phyloP scores from a whole-genome alignment of 352 stramenopile species.

The Pythium monospermum region DNA sequence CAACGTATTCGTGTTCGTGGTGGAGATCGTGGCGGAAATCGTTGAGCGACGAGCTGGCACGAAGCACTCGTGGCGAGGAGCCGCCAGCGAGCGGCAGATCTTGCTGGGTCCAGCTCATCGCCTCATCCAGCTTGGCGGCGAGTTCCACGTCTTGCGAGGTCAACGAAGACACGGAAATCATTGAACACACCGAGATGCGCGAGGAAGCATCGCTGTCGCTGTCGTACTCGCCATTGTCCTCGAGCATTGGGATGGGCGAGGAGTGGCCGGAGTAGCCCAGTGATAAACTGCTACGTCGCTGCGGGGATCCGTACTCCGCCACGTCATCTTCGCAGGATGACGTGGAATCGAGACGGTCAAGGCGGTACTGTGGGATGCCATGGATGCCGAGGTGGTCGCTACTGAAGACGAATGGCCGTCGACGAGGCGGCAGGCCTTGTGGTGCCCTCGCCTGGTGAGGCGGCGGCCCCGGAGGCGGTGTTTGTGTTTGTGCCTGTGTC shows the following conservation, averaged over 20 bases:
- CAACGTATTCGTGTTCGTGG: conserved; percentile 8
- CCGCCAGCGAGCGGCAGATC: background rate
- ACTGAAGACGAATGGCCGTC: background rate
- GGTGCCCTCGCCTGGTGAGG: background rate
- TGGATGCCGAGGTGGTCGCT: conserved; percentile 4
- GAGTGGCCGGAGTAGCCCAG: background rate
- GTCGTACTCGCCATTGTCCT: conserved; percentile 4
- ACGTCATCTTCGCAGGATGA: background rate
- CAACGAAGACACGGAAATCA: conserved; percentile 11
- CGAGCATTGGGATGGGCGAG: conserved; percentile 8
- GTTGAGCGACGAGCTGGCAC: conserved; percentile 21
- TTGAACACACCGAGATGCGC: conserved; percentile 11
- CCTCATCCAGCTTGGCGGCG: conserved; percentile 1
- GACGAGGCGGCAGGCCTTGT: background rate
- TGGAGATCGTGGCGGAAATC: conserved; percentile 26
- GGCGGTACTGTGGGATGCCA: conserved; percentile 2
- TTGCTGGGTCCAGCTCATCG: conserved; percentile 1
- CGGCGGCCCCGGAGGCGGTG: background rate
- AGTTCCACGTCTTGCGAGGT: conserved; percentile 10
- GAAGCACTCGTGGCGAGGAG: background rate
- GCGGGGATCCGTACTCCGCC: background rate
- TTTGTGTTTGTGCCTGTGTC: background rate
- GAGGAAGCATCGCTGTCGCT: conserved; percentile 10
- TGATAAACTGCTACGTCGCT: background rate
- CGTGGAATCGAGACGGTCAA: conserved; percentile 16